A percentile compares a stretch with the other conserved stretches of the same genome.
phyloP scores from a whole-genome alignment of 129 eudicot genomes.

The Calendula officinalis region DNA sequence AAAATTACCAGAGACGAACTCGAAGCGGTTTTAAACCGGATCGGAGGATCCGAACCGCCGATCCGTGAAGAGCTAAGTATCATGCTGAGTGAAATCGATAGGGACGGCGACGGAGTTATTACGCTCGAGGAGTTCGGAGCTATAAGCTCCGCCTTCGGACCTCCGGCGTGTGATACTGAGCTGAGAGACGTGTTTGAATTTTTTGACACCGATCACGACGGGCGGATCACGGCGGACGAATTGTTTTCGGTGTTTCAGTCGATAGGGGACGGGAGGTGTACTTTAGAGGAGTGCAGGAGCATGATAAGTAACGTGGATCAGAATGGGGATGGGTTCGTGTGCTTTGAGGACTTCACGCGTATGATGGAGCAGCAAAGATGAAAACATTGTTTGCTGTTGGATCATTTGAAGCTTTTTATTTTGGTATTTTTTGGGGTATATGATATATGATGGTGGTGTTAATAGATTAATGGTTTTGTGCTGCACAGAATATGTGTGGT shows the following conservation, averaged over 20 bases:
- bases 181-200: slow-evolving; percentile 54
- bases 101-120: slow-evolving; percentile 69
- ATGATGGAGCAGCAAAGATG: slow-evolving; percentile 68
- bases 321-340: slow-evolving; percentile 77
- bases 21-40: slow-evolving; percentile 36
- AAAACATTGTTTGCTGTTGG: not conserved
- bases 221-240: slow-evolving; percentile 76
- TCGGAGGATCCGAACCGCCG: slow-evolving; percentile 43
- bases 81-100: slow-evolving; percentile 61
- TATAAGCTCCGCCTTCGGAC: slow-evolving; percentile 55
- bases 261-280: slow-evolving; percentile 58
- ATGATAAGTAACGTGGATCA: slow-evolving; percentile 72
- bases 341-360: slow-evolving; percentile 69
- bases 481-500: slow-evolving; percentile 16
- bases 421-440: not conserved
- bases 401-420: not conserved
- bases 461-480: not conserved
- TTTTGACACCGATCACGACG: slow-evolving; percentile 76
- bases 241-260: slow-evolving; percentile 46
- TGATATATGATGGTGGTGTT: slow-evolving; percentile 19
- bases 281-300: slow-evolving; percentile 76
- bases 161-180: slow-evolving; percentile 52
- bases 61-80: slow-evolving; percentile 42
- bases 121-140: slow-evolving; percentile 63
- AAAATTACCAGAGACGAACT: slow-evolving; percentile 48